Base-by-base conservation (phyloP, 768 basidiomycete species). In the Lanmaoa pseudosensibilis region DNA sequence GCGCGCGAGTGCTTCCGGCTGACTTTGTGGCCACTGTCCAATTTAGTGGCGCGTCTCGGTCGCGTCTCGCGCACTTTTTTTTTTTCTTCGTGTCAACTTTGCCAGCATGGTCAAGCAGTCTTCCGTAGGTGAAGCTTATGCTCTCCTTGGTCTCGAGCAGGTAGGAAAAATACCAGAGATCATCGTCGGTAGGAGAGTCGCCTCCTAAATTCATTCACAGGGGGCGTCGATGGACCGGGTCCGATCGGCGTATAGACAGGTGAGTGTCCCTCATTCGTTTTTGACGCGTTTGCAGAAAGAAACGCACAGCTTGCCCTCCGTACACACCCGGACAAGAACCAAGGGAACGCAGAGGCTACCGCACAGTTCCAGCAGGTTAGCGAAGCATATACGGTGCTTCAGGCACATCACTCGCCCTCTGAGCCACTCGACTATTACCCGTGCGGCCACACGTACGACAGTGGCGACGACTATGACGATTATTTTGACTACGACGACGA, bases 301-400 rank as follows among this genome's bases (percentile, higher is more conserved):
- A 33, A 43, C 37, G 15, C 44, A 30, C 52, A 87, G 83, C 74
- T 84, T 51, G 87, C 87, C 5, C 74, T 89, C 23, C 78, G 78
- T 19, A 86, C 83, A 0, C 90, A 91, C 72, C 88, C 90, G 9
- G 89, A 90, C 73, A 90, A 90, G 74, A 90, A 90, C 56, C 83
- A 78, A 0, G 79, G 79, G 40, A 82, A 90, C 60, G 78, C 78
- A 39, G 75, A 78, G 60, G 88, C 87, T 45, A 90, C 88, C 38
- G 77, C 76, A 4, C 77, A 85, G 66, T 91, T 92, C 64, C 88
- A 91, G 70, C 73, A 75, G 50, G 68, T 92, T 44, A 79, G 85
- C 56, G 86, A 83, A 55, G 88, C 89, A 5, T 92, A 89, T 72
- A 77, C 80, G 45, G 66, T 80, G 32, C 75, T 91, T 27, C 69